Conservation (phyloP, 2,329 filamentous ascomycete species). For the Talaromyces sp. region DNA sequence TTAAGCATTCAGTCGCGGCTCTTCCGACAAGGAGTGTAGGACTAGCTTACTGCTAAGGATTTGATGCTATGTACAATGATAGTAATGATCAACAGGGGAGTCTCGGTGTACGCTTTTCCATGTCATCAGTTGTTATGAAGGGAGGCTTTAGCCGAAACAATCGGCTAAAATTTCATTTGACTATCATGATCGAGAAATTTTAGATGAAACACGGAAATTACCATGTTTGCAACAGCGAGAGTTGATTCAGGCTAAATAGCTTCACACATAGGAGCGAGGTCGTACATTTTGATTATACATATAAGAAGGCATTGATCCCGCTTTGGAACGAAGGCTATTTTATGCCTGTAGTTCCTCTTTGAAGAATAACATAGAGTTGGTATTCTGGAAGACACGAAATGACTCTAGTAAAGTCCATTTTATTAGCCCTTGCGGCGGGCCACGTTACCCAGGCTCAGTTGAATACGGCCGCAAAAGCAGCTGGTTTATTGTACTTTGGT, state of each 20-base stretch:
- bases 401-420: neutral
- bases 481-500: conserved; percentile 55
- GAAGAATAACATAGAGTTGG: neutral
- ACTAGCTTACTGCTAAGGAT: neutral
- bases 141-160: neutral
- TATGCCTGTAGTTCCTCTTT: neutral
- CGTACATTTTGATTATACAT: neutral
- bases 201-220: neutral
- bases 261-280: neutral
- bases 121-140: neutral
- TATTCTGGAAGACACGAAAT: neutral
- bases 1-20: neutral
- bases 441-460: conserved; percentile 8
- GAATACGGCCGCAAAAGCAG: conserved; percentile 46
- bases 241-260: conserved; percentile 11
- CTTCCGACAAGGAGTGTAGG: neutral
- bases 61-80: neutral
- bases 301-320: neutral
- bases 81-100: conserved; percentile 8
- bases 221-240: neutral
- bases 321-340: neutral
- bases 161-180: neutral
- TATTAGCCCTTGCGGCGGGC: neutral
- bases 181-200: neutral
- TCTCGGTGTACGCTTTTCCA: conserved; percentile 2